Evolutionary conservation across 345 rosid genomes (phyloP), one percentile per base, ranked within the genome.

Genomic region (Moricandia arvensis): DNA sequence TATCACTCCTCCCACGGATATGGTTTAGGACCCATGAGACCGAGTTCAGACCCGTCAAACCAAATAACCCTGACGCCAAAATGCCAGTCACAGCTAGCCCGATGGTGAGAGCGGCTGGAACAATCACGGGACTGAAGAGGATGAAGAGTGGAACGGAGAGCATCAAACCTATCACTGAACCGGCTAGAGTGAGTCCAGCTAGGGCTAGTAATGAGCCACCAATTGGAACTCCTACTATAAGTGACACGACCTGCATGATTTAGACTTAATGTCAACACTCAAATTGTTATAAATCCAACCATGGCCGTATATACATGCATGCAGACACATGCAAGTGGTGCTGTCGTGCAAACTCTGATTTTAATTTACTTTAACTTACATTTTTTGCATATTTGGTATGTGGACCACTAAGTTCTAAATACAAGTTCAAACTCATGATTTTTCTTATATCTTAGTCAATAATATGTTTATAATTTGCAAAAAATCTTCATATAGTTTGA

Each of bases 101-200:
- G 2, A 91, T 21, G 1, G 71, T 78, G 8, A 89, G 64, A 10
- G 86, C 84, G 0, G 97, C 90, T 0, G 98, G 93, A 38, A 91
- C 87, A 3, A 93, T 49, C 54, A 93, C 86, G 0, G 91, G 98
- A 82, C 97, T 91, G 81, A 83, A 90, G 63, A 91, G 69, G 17
- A 93, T 55, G 73, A 91, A 89, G 13, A 90, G 75, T 0, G 96
- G 96, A 5, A 90, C 84, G 26, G 89, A 64, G 47, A 89, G 61
- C 5, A 80, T 45, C 0, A 86, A 81, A 41, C 89, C 93, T 13
- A 86, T 87, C 15, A 89, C 59, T 12, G 96, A 84, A 5, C 88
- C 91, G 0, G 84, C 74, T n/a, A 91, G 80, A 13, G 86, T 80
- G 57, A 89, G 21, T 0, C 96, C 97, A 4, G 94, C 83, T 10